Base-by-base conservation (phyloP, 2,329 filamentous ascomycete species). In the Penicillium sp. region DNA sequence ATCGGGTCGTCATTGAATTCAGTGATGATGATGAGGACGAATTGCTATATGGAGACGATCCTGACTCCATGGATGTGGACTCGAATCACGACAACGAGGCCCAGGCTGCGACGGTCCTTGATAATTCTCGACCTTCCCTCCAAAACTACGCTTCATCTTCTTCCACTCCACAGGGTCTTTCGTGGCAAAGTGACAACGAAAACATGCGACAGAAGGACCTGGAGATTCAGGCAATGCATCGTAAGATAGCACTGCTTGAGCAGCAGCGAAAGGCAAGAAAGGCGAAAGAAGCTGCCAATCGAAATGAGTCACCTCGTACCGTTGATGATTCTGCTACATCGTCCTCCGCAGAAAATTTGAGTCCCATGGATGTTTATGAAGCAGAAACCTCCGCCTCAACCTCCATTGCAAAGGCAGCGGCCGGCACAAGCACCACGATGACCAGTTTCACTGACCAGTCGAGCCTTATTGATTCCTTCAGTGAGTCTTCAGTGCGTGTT, bases 1-100 rank as follows among this genome's bases (percentile, higher is more conserved):
- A 86, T 49, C 83, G 83, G 3, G 83, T 96, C 52, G 84, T 96
- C 39, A 96, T 96, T 63, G 86, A 96, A 62, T 88, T 96, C 39
- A 96, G 91, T 69, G 93, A 96, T 26, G 85, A 88, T 63, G 86
- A 88, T 27, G 48, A 50, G 27, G 85, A 88, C 62, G 86, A 88
- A 56, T 79, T 70, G 9, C 54, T 72, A 9, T 72, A 75, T 48
- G 70, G 65, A 5, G 68, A 73, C 52, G 68, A 72, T 33, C 68
- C 70, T 29, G 63, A 37, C 21, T 47, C 55, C n/a, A 71, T 72
- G 70, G 66, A 70, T 4, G 21, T 48, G 11, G 50, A 53, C 43
- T 24, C 29, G 5, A 69, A 67, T 3, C 65, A 74, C 6, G 39
- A 41, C 22, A n/a, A 4, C 8, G 39, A 41, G 10, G 39, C 19